Conservation (phyloP, 768 basidiomycete genomes). For the Tricholoma hemisulphureum region DNA sequence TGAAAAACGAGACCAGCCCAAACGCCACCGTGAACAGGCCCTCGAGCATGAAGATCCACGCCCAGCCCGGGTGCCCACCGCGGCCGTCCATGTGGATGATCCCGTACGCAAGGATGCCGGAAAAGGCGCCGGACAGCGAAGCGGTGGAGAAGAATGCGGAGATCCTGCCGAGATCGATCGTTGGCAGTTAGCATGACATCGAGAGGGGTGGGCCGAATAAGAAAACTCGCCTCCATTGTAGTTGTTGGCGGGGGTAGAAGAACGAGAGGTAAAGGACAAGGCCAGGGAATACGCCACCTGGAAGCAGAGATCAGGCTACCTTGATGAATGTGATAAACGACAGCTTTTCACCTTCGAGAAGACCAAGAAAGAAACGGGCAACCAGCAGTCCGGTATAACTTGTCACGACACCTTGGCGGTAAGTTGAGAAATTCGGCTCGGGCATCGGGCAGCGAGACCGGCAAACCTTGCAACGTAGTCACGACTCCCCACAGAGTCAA, state of each 20-base stretch:
- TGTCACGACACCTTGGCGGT: conserved; percentile 44
- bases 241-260: conserved; percentile 50
- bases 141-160: conserved; percentile 51
- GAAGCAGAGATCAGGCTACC: not conserved
- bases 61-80: conserved; percentile 56
- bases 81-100: conserved; percentile 65
- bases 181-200: no score
- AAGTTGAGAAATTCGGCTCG: not conserved
- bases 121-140: conserved; percentile 64
- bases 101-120: conserved; percentile 64
- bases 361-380: conserved; percentile 51
- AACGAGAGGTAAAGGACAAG: conserved; percentile 56
- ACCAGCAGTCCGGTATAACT: conserved; percentile 44
- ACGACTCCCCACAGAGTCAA: conserved; percentile 69
- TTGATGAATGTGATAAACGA: not conserved
- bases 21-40: conserved; percentile 63
- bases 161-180: conserved; percentile 40
- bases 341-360: conserved; percentile 46
- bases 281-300: conserved; percentile 59
- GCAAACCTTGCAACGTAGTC: conserved; percentile 56
- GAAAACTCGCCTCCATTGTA: conserved; percentile 45
- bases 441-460: not conserved
- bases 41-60: conserved; percentile 69
- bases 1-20: conserved; percentile 48
- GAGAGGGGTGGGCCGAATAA: conserved; percentile 22